Evolutionary conservation across 208 protist genomes (phyloP).

Genomic region (Acanthamoeba rhysodes): DNA sequence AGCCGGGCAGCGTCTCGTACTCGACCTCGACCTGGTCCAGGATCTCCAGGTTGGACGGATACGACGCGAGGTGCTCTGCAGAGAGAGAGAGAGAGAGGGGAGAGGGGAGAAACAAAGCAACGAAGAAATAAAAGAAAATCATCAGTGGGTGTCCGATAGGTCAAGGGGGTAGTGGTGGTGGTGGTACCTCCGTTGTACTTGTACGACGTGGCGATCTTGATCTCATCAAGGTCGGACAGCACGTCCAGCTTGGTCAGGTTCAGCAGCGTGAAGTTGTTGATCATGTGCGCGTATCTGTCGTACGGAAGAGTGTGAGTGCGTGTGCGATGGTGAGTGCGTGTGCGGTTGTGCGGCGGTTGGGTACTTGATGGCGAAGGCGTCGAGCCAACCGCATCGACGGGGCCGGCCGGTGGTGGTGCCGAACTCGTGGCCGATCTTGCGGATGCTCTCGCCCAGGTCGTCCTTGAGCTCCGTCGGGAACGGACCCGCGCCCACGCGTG

Average conservation of each 20-base stretch:
- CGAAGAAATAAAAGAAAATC: too few relatives aligned
- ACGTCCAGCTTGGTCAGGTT: constrained; percentile 88
- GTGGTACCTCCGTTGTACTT: constrained; percentile 56
- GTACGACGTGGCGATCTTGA: constrained; percentile 87
- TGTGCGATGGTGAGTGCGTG: too few relatives aligned
- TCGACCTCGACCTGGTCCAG: constrained; percentile 85
- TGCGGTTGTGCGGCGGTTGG: too few relatives aligned
- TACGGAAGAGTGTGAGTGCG: too few relatives aligned
- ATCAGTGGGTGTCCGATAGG: too few relatives aligned
- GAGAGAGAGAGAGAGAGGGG: too few relatives aligned
- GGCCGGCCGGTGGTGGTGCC: constrained; percentile 91
- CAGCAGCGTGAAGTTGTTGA: constrained; percentile 88
- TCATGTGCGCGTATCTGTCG: constrained; percentile 3
- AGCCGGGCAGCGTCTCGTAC: constrained; percentile 89
- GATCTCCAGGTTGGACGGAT: constrained; percentile 71
- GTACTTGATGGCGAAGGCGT: constrained; percentile 89
- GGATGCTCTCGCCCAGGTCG: constrained; percentile 71
- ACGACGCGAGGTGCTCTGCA: constrained; percentile 7
- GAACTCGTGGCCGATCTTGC: constrained; percentile 88
- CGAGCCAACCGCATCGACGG: constrained; percentile 91
- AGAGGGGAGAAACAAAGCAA: too few relatives aligned
- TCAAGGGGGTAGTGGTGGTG: too few relatives aligned
- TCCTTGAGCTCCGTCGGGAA: constrained; percentile 87
- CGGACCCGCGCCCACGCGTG: constrained; percentile 88
- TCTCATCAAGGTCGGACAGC: constrained; percentile 75